A percentile compares a stretch with the other conserved stretches of the same genome.
These are phyloP conservation scores for Aphanomyces cochlioides DNA, from an alignment of 352 stramenopile genomes.

Conservation along the genomic window DNA sequence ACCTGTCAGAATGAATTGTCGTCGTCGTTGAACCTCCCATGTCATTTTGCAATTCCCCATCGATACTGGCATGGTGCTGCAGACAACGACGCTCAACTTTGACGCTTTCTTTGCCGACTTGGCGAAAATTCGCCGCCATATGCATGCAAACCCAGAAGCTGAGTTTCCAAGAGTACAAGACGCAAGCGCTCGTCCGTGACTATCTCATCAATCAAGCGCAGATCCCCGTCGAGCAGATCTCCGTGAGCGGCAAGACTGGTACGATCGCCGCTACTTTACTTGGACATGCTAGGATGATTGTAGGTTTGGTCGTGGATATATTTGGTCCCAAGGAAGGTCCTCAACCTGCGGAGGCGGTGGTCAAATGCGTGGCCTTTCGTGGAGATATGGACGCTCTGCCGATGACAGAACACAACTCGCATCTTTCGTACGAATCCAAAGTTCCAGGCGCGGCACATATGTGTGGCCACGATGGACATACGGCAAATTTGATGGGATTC, in stretches of 20 bases:
- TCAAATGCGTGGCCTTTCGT: conserved; percentile 80
- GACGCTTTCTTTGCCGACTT: background rate
- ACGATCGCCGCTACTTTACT: background rate
- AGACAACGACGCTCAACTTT: background rate
- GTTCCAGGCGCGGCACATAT: conserved; percentile 73
- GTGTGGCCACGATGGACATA: conserved; percentile 95
- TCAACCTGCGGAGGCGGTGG: conserved; percentile 18
- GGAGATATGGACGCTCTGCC: conserved; percentile 96
- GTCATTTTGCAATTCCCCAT: too few relatives aligned
- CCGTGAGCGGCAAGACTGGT: conserved; percentile 74
- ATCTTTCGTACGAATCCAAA: conserved; percentile 66
- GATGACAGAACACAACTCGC: conserved; percentile 82
- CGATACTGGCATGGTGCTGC: too few relatives aligned
- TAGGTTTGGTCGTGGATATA: background rate
- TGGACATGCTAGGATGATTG: background rate
- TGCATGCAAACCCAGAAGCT: conserved; percentile 90
- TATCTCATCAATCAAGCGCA: conserved; percentile 79
- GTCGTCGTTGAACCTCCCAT: too few relatives aligned
- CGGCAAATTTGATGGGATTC: conserved; percentile 91
- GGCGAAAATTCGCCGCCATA: conserved; percentile 52
- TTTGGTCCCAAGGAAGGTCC: background rate
- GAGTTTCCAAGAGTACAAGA: conserved; percentile 87
- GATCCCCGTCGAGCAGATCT: conserved; percentile 70
- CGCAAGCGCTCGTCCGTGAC: conserved; percentile 79
- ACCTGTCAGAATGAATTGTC: too few relatives aligned